Evolutionary conservation across 2,329 filamentous ascomycete species (phyloP).

Genomic region (Paecilomyces variotii): DNA sequence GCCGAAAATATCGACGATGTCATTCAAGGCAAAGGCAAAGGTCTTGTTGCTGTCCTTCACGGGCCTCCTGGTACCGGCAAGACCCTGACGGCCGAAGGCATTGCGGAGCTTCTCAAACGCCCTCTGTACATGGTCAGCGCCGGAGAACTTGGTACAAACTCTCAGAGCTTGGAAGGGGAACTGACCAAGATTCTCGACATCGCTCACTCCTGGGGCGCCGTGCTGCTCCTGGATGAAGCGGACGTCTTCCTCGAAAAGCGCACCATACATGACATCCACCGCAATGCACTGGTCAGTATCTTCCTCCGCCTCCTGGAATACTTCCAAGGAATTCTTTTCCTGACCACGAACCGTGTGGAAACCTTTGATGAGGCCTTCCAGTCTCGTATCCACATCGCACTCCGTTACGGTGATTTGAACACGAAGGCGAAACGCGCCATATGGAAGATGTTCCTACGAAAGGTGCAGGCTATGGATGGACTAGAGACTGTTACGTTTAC

Average conservation of each 20-base stretch:
- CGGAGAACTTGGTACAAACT: slow-evolving; percentile 73
- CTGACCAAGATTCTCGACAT: slow-evolving; percentile 80
- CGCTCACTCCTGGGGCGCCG: slow-evolving; percentile 77
- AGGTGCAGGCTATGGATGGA: slow-evolving; percentile 59
- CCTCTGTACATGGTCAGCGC: slow-evolving; percentile 78
- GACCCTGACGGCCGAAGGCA: slow-evolving; percentile 78
- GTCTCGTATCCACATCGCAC: slow-evolving; percentile 74
- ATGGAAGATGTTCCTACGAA: slow-evolving; percentile 76
- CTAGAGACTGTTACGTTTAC: slow-evolving; percentile 41
- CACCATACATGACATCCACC: slow-evolving; percentile 72
- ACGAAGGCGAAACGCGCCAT: slow-evolving; percentile 66
- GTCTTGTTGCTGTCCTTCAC: slow-evolving; percentile 73
- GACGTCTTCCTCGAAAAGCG: slow-evolving; percentile 79
- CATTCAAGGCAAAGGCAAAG: slow-evolving; percentile 77
- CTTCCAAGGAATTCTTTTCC: slow-evolving; percentile 82
- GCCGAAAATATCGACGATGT: slow-evolving; percentile 76
- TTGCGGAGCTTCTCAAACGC: slow-evolving; percentile 72
- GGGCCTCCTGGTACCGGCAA: slow-evolving; percentile 84
- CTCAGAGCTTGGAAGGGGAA: slow-evolving; percentile 63
- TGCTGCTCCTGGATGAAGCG: slow-evolving; percentile 77
- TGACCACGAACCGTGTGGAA: slow-evolving; percentile 80
- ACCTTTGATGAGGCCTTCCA: slow-evolving; percentile 90
- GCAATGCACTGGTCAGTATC: slow-evolving; percentile 78
- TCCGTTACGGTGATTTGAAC: slow-evolving; percentile 70
- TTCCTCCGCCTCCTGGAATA: slow-evolving; percentile 84